Evolutionary conservation across 768 basidiomycete species (phyloP), one percentile per base, ranked within the genome.

Genomic region (Daedaleopsis sinensis): DNA sequence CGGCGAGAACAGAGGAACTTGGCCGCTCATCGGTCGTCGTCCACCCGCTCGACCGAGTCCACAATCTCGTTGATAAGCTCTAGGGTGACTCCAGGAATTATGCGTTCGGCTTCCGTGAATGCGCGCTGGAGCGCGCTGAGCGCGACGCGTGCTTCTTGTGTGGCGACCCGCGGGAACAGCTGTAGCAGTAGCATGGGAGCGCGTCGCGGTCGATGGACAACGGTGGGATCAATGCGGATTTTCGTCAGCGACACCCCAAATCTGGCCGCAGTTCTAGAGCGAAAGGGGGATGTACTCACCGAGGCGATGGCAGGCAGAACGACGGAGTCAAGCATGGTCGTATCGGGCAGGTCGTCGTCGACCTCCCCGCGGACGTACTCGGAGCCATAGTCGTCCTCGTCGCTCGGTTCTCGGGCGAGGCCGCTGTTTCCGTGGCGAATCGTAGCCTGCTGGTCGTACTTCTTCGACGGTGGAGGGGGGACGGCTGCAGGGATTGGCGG

Each of bases 261-360:
- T 19, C 43, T 52, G 10, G 47, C 21, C 47, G 48, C 19, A 49
- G 36, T 46, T 42, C 7, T 46, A 36, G 32, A n/a, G 35, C 59
- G 55, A 42, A 56, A 23, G n/a, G 52, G 21, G 13, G 46, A 6
- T 21, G 23, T 1, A 78, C 90, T 74, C 67, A 98, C 96, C 63
- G 93, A 96, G 47, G 95, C 93, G 68, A 98, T 89, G n/a, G 95
- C 95, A 23, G 97, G 97, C 32, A 98, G 77, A 54, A 98, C 89
- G 35, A 99, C 96, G 3, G 94, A 94, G 69, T 97, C 95, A 39
- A 98, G 80, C 88, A 98, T 96, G n/a, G 91, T 88, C 27, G 90
- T 90, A 70, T 93, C 91, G 5, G 90, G 86, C 46, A 90, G 61
- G 49, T 77, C 75, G 64, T 80, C 76, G 51, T 71, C 82, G 76